Evolutionary conservation across 2,329 filamentous ascomycete genomes (phyloP), one percentile per base, ranked within the genome.

Genomic region (Teratosphaeria nubilosa): DNA sequence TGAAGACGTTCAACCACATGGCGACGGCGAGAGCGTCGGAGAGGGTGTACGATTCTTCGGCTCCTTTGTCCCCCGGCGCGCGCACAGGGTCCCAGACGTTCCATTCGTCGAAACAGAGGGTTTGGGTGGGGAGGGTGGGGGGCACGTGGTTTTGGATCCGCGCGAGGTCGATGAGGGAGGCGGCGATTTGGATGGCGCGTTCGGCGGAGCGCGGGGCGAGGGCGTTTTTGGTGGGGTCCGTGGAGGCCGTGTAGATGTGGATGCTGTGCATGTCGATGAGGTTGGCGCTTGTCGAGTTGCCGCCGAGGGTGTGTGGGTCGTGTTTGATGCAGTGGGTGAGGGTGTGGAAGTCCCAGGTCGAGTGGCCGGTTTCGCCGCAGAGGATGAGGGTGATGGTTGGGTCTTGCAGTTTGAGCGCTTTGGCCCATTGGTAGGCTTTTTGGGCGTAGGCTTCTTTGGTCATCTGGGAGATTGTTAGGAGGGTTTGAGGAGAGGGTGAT

Each of bases 41-140:
- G 7, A 91, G 79, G 0, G 85, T 90, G 74, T 91, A 89, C 65
- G 73, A 76, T 69, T 91, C 87, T 72, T 91, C 87, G 5, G 85
- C 88, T 16, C 88, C 88, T 60, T 81, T 71, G 65, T 87, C 83
- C 16, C 88, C 88, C 0, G 86, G 86, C 0, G 87, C 87, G 9
- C 87, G 82, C 56, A 79, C 77, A 0, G 86, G 86, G 65, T 90
- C 86, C 87, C 87, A 91, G 9, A 91, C 87, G 70, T 91, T 91
- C 88, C 88, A 91, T 72, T 91, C 87, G 69, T 91, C 88, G 69
- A 91, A 91, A 77, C 87, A 91, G 69, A 91, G 89, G 55, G 80
- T 86, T 53, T 83, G 86, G 3, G 80, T 76, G 3, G 82, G 80
- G n/a, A 85, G 81, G 0, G 77, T 75, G 0, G 79, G 74, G 0